phyloP scores from a whole-genome alignment of 2,329 filamentous ascomycete species.

The Ophiosphaerella herpotricha region DNA sequence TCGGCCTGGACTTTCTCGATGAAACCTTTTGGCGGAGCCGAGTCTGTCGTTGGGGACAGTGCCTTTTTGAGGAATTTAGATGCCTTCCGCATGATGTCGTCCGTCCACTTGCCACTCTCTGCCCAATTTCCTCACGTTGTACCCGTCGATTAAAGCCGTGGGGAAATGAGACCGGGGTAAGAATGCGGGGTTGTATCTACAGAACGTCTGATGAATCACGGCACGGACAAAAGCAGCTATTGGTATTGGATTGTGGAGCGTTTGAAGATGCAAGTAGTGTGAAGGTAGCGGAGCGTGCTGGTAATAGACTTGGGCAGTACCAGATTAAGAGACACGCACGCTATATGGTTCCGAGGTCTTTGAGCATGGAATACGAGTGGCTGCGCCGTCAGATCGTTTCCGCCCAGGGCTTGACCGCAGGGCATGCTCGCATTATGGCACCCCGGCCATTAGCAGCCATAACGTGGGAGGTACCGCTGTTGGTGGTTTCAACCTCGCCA shows the following conservation, averaged over 20 bases:
- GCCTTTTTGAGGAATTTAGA: conserved; percentile 35
- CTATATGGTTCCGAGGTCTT: conserved; percentile 11
- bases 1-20: conserved; percentile 21
- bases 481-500: conserved; percentile 26
- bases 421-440: conserved; percentile 10
- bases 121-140: conserved; percentile 1
- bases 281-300: background rate
- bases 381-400: conserved; percentile 15
- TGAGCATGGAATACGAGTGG: conserved; percentile 10
- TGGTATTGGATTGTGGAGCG: background rate
- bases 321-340: conserved; percentile 14
- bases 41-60: conserved; percentile 32
- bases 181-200: background rate
- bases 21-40: conserved; percentile 22
- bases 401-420: conserved; percentile 11
- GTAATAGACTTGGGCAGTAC: conserved; percentile 12
- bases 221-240: background rate
- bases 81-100: conserved; percentile 24
- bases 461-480: conserved; percentile 19
- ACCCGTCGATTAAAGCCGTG: conserved; percentile 2
- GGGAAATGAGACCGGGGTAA: conserved; percentile 5
- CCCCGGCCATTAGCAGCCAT: conserved; percentile 14
- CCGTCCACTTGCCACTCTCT: conserved; percentile 1
- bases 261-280: background rate
- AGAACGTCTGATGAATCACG: conserved; percentile 1